A percentile compares a stretch with the other conserved stretches of the same genome.
Conservation (phyloP, 2,329 filamentous ascomycete species). For the Botrytis fragariae region DNA sequence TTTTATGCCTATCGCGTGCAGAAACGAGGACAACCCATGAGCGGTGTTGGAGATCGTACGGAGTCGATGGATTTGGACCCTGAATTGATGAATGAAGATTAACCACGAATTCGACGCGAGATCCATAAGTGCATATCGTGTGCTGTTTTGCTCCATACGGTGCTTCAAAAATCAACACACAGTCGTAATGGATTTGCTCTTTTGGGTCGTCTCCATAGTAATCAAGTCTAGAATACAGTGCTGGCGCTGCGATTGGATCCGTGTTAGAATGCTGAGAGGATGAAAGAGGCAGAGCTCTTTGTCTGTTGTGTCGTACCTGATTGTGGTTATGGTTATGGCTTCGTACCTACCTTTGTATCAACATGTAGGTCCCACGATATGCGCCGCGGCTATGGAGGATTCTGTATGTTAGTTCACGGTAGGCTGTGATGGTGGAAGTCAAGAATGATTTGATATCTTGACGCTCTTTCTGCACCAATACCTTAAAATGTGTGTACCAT, state of each 20-base stretch:
- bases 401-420: not conserved
- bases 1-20: not conserved
- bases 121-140: constrained; percentile 11
- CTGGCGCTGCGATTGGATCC: not conserved
- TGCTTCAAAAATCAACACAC: not conserved
- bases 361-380: not conserved
- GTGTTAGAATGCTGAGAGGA: not conserved
- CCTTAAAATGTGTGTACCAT: not conserved
- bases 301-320: not conserved
- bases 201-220: not conserved
- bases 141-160: not conserved
- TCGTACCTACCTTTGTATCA: not conserved
- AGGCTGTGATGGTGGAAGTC: not conserved
- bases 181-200: not conserved
- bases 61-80: constrained; percentile 8
- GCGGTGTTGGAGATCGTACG: not conserved
- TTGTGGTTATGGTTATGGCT: not conserved
- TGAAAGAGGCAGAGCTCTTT: not conserved
- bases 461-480: not conserved
- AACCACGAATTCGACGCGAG: constrained; percentile 6
- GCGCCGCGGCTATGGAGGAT: constrained; percentile 11
- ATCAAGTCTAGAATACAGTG: not conserved
- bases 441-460: not conserved
- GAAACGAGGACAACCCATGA: not conserved
- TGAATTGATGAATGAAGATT: constrained; percentile 17